phyloP scores from a whole-genome alignment of 768 basidiomycete genomes.

The Boletus sensibilis region DNA sequence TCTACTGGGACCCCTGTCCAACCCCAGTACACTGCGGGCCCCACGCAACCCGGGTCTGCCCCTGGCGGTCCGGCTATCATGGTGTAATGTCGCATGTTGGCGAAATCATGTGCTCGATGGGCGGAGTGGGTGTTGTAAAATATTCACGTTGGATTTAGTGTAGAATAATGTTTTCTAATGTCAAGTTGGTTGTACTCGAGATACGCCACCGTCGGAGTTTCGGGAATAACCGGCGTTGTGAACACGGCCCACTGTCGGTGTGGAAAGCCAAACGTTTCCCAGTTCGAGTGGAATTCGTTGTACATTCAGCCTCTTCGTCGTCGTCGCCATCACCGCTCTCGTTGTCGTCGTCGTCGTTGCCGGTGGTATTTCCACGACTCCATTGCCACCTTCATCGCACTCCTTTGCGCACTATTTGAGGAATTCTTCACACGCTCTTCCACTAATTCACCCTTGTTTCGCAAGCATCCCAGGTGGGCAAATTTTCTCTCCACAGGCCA shows the following conservation, averaged over 20 bases:
- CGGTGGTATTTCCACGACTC: conserved; percentile 10
- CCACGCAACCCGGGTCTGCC: neutral
- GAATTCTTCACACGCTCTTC: conserved; percentile 28
- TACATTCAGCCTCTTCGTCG: conserved; percentile 5
- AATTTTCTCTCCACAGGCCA: conserved; percentile 24
- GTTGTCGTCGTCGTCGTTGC: conserved; percentile 5
- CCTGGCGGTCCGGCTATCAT: neutral
- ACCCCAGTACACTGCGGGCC: neutral
- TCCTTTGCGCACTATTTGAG: conserved; percentile 16
- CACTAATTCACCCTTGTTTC: conserved; percentile 28
- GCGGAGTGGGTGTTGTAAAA: neutral
- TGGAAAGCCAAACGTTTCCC: conserved; percentile 15
- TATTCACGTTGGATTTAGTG: neutral
- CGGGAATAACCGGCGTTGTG: conserved; percentile 27
- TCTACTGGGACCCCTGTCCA: neutral
- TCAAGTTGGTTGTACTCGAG: neutral
- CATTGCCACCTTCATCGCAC: conserved; percentile 11
- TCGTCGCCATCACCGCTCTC: conserved; percentile 7
- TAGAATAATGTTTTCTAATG: neutral
- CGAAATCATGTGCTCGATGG: neutral
- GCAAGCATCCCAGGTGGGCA: conserved; percentile 29
- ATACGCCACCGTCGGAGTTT: conserved; percentile 32
- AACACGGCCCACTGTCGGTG: conserved; percentile 7
- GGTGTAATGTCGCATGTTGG: neutral
- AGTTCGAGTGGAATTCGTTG: conserved; percentile 16